A percentile compares a stretch with the other conserved stretches of the same genome.
phyloP scores from a whole-genome alignment of 805 yeast genomes.

The Isabelozyma rhagii region DNA sequence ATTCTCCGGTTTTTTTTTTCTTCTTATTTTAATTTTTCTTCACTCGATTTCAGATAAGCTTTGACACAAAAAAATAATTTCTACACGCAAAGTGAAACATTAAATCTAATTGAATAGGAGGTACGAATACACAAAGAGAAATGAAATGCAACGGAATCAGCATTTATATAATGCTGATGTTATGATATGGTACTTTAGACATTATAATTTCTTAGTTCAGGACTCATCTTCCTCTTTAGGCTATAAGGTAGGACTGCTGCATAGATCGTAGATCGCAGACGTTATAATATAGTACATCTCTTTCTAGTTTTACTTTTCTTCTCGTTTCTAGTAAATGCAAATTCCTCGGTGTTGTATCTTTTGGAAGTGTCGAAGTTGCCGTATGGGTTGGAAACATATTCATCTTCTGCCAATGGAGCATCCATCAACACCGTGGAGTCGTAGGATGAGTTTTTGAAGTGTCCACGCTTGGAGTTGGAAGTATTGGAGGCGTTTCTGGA shows the following conservation, averaged over 20 bases:
- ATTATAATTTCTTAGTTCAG: too few relatives aligned
- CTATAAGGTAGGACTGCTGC: too few relatives aligned
- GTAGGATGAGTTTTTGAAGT: constrained; percentile 34
- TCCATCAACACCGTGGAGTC: constrained; percentile 35
- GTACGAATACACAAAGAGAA: background rate
- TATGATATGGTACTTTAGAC: too few relatives aligned
- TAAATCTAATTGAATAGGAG: background rate
- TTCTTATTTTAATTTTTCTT: background rate
- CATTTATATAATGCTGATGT: too few relatives aligned
- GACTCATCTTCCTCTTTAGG: too few relatives aligned
- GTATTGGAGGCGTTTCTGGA: constrained; percentile 16
- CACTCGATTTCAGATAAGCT: background rate
- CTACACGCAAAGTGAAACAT: too few relatives aligned
- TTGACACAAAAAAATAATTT: background rate
- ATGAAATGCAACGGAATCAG: background rate
- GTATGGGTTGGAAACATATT: constrained; percentile 32
- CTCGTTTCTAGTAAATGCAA: constrained; percentile 35
- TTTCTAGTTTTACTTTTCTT: constrained; percentile 21
- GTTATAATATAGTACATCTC: constrained; percentile 32
- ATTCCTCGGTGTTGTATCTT: constrained; percentile 38
- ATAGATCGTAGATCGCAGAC: too few relatives aligned
- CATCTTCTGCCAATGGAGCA: constrained; percentile 40
- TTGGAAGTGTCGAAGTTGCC: constrained; percentile 16
- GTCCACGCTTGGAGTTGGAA: constrained; percentile 27
- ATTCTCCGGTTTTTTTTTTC: background rate